Percentiles rank a stretch among this genome's conserved stretches.
Conservation (phyloP, 2,329 filamentous ascomycete genomes). For the Sphaerulina populicola region DNA sequence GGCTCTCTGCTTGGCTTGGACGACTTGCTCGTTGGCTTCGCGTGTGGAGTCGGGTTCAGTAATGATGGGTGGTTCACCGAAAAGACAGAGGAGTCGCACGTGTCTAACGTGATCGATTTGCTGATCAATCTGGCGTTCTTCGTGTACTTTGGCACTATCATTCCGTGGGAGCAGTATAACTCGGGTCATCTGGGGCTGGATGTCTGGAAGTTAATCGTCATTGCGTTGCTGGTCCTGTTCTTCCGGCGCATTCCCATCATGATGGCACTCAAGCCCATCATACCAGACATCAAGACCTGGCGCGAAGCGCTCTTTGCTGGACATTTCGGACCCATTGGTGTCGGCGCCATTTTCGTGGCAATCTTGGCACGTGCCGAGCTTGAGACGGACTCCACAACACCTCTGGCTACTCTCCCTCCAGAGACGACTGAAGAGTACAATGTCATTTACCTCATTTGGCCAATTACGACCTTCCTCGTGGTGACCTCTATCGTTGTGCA, state of each 20-base stretch:
- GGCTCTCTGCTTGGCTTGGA: slow-evolving; percentile 87
- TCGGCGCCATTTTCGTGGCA: slow-evolving; percentile 90
- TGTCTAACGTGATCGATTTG: slow-evolving; percentile 98
- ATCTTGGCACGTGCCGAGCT: slow-evolving; percentile 90
- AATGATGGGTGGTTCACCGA: slow-evolving; percentile 99
- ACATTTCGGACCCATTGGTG: slow-evolving; percentile 94
- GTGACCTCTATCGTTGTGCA: slow-evolving; percentile 92
- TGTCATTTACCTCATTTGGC: slow-evolving; percentile 84
- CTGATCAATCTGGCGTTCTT: slow-evolving; percentile 96
- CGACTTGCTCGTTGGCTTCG: slow-evolving; percentile 88
- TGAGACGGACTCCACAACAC: slow-evolving; percentile 64
- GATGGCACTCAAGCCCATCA: slow-evolving; percentile 80
- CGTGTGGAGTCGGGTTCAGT: slow-evolving; percentile 94
- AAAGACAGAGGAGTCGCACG: slow-evolving; percentile 96
- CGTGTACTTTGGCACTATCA: slow-evolving; percentile 93
- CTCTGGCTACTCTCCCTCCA: slow-evolving; percentile 50
- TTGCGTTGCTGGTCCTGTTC: slow-evolving; percentile 86
- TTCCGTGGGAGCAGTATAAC: slow-evolving; percentile 92
- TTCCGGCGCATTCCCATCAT: slow-evolving; percentile 96
- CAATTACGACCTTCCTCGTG: slow-evolving; percentile 87
- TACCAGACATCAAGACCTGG: slow-evolving; percentile 97
- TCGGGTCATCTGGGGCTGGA: slow-evolving; percentile 59
- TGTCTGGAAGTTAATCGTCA: slow-evolving; percentile 86
- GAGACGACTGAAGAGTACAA: slow-evolving; percentile 53
- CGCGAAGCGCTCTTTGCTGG: slow-evolving; percentile 92